Base-by-base conservation (phyloP, 345 rosid genomes). In the Camelina neglecta region DNA sequence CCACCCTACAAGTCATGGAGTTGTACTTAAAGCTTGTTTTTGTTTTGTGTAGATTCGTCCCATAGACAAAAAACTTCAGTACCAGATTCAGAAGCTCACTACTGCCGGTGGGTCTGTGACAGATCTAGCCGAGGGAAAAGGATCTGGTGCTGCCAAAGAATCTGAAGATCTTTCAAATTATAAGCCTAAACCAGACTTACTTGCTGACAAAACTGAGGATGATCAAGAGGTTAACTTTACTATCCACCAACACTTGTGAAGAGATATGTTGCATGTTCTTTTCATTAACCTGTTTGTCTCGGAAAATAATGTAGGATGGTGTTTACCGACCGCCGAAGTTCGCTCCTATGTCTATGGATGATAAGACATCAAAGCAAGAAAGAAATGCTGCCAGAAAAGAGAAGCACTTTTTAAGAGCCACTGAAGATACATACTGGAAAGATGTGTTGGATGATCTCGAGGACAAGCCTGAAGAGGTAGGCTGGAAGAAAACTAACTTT, bases 391-490 rank as follows among this genome's bases (percentile, higher is more conserved):
- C 83, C 18, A 86, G 99, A 73, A 90, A 78, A 85, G 89, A 88
- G 81, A 92, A 81, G 56, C 81, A 88, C 83, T 80, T 82, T 44
- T 60, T 86, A 29, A 82, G 85, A 79, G 87, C 91, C 38, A 84
- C 81, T 29, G 86, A 82, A 48, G 85, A 87, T 74, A 65, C 85
- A 41, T 88, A 81, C 79, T 73, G 90, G 76, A 89, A 89, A 78
- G 90, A 85, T 65, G 44, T 92, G 79, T 81, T 90, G 82, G 85
- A 92, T 75, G 88, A 95, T n/a, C 60, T 92, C 44, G 90, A 92
- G 78, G 97, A 84, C 61, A 86, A 72, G 75, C 99, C 99, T 65
- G 93, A 88, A 80, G 99, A 92, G 89, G 98, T 93, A 41, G 9
- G 84, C 73, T 36, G 11, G 20, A 26, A 29, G n/a, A 20, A 71